Percentiles rank a stretch among this genome's conserved stretches.
Evolutionary conservation across 2,329 filamentous ascomycete genomes (phyloP).

Genomic region (Fusarium brevicatenulatum): DNA sequence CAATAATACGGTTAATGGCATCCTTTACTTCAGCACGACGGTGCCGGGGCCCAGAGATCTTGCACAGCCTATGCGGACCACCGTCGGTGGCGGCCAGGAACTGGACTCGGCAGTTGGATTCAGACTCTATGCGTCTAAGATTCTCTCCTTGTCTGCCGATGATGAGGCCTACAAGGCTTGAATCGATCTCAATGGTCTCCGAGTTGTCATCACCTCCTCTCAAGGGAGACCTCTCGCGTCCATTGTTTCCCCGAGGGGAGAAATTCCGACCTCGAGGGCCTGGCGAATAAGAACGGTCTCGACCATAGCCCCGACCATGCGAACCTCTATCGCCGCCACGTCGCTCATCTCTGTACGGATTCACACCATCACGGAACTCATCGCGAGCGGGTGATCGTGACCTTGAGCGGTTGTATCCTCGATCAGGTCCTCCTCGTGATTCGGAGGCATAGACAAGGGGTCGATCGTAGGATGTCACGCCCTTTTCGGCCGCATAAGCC

Average conservation of each 20-base stretch:
- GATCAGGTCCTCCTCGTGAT: conserved; percentile 48
- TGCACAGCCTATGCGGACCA: conserved; percentile 82
- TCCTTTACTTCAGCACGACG: conserved; percentile 81
- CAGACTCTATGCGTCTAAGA: conserved; percentile 82
- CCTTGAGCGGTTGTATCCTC: conserved; percentile 70
- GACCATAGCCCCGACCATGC: conserved; percentile 54
- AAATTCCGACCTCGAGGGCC: conserved; percentile 65
- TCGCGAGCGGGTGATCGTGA: conserved; percentile 81
- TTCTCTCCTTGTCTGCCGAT: conserved; percentile 94
- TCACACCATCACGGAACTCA: conserved; percentile 78
- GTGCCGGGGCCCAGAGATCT: conserved; percentile 79
- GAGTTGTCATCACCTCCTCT: conserved; percentile 71
- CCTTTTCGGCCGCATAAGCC: conserved; percentile 82
- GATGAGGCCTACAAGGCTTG: conserved; percentile 86
- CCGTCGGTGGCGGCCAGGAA: conserved; percentile 83
- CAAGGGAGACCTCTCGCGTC: conserved; percentile 69
- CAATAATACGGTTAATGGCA: conserved; percentile 88
- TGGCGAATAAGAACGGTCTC: conserved; percentile 80
- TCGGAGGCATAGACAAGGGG: conserved; percentile 58
- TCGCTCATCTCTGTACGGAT: conserved; percentile 87
- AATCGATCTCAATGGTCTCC: conserved; percentile 88
- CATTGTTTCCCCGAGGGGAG: conserved; percentile 66
- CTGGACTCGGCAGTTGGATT: conserved; percentile 85
- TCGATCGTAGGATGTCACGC: conserved; percentile 71
- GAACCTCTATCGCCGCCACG: conserved; percentile 69